These are phyloP conservation scores for Ophiognomonia clavigignenti-juglandacearum DNA, from an alignment of 2,329 filamentous ascomycete species.

Conservation along the genomic window DNA sequence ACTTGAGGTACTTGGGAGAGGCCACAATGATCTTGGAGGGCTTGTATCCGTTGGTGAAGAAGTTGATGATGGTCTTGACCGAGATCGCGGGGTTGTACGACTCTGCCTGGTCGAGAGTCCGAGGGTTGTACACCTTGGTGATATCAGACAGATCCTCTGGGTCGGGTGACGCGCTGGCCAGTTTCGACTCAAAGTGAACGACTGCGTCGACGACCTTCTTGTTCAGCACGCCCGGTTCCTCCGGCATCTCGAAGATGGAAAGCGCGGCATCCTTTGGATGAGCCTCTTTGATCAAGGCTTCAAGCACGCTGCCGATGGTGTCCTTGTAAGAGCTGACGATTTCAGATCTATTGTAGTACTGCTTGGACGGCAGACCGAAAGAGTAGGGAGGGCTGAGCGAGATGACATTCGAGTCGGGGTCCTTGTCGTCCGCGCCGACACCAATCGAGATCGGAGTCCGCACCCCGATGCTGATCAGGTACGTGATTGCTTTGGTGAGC, in stretches of 20 bases:
- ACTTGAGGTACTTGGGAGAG: conserved; percentile 52
- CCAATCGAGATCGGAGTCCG: conserved; percentile 38
- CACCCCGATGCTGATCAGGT: conserved; percentile 27
- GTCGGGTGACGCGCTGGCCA: conserved; percentile 16
- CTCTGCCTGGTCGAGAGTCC: conserved; percentile 11
- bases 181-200: conserved; percentile 19
- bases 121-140: conserved; percentile 16
- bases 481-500: conserved; percentile 36
- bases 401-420: conserved; percentile 32
- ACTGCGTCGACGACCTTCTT: conserved; percentile 23
- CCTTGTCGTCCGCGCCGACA: conserved; percentile 38
- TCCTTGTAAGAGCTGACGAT: conserved; percentile 47
- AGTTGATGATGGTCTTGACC: conserved; percentile 16
- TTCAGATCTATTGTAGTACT: conserved; percentile 53
- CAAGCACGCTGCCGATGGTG: conserved; percentile 35
- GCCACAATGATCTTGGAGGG: conserved; percentile 13
- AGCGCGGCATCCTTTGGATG: not conserved
- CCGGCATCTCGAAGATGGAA: conserved; percentile 22
- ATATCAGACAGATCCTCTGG: conserved; percentile 17
- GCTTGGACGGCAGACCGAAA: conserved; percentile 58
- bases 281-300: conserved; percentile 15
- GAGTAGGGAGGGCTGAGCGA: conserved; percentile 37
- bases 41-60: conserved; percentile 5
- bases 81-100: conserved; percentile 15
- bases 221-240: conserved; percentile 18